These are phyloP conservation scores for Venturia nashicola DNA, from an alignment of 2,329 filamentous ascomycete species.

Conservation along the genomic window DNA sequence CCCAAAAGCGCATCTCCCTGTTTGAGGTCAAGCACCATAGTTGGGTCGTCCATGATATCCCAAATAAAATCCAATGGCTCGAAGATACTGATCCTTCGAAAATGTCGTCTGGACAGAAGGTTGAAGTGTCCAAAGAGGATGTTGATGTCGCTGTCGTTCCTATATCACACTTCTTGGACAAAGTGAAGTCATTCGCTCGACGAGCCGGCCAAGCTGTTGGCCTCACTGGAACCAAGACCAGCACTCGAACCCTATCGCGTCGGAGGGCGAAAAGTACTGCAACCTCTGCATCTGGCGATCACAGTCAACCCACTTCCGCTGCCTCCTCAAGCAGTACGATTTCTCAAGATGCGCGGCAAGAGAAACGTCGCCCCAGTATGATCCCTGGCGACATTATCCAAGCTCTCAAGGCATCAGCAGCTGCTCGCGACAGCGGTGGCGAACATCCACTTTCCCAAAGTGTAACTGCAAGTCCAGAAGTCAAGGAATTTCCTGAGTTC, in stretches of 20 bases:
- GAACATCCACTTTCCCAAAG: slow-evolving; percentile 69
- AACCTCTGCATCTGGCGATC: slow-evolving; percentile 43
- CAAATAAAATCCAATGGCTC: slow-evolving; percentile 70
- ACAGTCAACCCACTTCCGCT: slow-evolving; percentile 30
- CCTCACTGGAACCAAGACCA: slow-evolving; percentile 31
- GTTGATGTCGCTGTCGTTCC: slow-evolving; percentile 84
- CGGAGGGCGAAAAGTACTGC: slow-evolving; percentile 42
- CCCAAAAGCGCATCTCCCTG: slow-evolving; percentile 74
- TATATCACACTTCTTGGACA: slow-evolving; percentile 68
- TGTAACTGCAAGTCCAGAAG: slow-evolving; percentile 56
- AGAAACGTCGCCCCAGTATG: slow-evolving; percentile 32
- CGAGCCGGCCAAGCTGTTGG: slow-evolving; percentile 45
- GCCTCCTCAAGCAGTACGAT: slow-evolving; percentile 42
- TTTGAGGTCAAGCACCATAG: slow-evolving; percentile 87
- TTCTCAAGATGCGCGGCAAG: slow-evolving; percentile 39
- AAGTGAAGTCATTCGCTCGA: slow-evolving; percentile 65
- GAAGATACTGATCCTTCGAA: slow-evolving; percentile 81
- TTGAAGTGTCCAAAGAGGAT: slow-evolving; percentile 87
- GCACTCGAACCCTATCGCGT: slow-evolving; percentile 29
- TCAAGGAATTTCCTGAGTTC: slow-evolving; percentile 22
- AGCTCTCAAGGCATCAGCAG: slow-evolving; percentile 32
- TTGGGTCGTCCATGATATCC: slow-evolving; percentile 74
- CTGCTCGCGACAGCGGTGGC: slow-evolving; percentile 24
- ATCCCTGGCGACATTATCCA: slow-evolving; percentile 46
- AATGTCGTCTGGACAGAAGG: slow-evolving; percentile 67